phyloP scores from a whole-genome alignment of 192 early-diverging fungal species.

The Coemansia reversa region DNA sequence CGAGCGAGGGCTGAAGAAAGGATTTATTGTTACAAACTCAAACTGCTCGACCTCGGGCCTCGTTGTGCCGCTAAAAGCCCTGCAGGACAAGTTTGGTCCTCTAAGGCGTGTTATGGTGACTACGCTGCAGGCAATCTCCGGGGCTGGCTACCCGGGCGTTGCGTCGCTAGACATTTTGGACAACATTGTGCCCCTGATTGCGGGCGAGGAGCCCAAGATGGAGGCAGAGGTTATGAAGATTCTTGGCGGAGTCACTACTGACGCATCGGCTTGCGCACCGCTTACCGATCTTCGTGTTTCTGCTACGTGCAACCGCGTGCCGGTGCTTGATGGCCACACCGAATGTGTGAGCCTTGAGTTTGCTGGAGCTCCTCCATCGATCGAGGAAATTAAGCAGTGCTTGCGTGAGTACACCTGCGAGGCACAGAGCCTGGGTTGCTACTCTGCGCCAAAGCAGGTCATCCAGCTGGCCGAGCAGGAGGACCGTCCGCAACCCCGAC shows the following conservation, averaged over 20 bases:
- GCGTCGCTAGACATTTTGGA: slow-evolving; percentile 93
- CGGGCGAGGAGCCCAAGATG: slow-evolving; percentile 97
- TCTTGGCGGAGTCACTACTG: slow-evolving; percentile 65
- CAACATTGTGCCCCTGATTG: slow-evolving; percentile 92
- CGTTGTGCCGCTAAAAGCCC: slow-evolving; percentile 82
- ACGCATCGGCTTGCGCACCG: slow-evolving; percentile 50
- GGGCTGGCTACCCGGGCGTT: slow-evolving; percentile 97
- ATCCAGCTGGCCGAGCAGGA: slow-evolving; percentile 69
- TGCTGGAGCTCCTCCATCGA: slow-evolving; percentile 61
- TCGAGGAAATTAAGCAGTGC: slow-evolving; percentile 71
- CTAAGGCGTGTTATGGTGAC: slow-evolving; percentile 76
- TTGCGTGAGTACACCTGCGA: slow-evolving; percentile 78
- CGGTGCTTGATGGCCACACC: slow-evolving; percentile 95
- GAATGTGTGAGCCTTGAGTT: slow-evolving; percentile 90
- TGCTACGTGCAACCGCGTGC: slow-evolving; percentile 94
- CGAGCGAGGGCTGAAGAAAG: slow-evolving; percentile 60
- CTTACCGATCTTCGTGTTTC: slow-evolving; percentile 72
- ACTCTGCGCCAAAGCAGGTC: slow-evolving; percentile 76
- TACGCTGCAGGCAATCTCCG: slow-evolving; percentile 96
- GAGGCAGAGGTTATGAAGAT: slow-evolving; percentile 94
- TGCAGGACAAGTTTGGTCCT: slow-evolving; percentile 91
- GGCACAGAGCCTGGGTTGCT: slow-evolving; percentile 73
- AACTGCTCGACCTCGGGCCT: slow-evolving; percentile 99
- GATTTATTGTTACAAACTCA: slow-evolving; percentile 94
- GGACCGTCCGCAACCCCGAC: slow-evolving; percentile 92